Conservation (phyloP, 2,329 filamentous ascomycete species). For the Trichophyton equinum region DNA sequence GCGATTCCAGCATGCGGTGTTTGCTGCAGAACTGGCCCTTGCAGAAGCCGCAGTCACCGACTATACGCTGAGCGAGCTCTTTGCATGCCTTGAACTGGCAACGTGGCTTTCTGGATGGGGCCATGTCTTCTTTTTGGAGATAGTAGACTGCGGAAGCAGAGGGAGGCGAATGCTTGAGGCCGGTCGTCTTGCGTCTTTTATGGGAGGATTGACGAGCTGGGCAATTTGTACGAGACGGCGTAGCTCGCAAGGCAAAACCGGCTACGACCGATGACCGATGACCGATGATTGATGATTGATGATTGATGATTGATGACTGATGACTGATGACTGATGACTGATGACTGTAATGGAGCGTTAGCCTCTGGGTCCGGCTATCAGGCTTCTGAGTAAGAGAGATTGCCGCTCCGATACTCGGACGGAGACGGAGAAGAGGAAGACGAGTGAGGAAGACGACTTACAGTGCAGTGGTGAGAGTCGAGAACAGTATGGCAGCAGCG, state of each 20-base stretch:
- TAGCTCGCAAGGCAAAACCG: background rate
- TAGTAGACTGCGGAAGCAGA: background rate
- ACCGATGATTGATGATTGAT: no score
- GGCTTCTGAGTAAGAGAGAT: background rate
- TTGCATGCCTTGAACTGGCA: conserved; percentile 87
- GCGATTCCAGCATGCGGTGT: conserved; percentile 85
- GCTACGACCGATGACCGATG: background rate
- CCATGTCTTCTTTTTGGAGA: conserved; percentile 7
- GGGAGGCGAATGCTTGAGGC: background rate
- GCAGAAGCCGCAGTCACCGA: conserved; percentile 94
- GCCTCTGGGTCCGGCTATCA: background rate
- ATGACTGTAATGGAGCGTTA: background rate
- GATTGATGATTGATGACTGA: no score
- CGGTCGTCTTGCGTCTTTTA: background rate
- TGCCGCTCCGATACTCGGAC: background rate
- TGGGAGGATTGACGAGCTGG: no score
- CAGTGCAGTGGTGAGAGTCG: background rate
- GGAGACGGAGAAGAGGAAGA: background rate
- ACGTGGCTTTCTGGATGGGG: conserved; percentile 47
- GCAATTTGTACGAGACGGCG: background rate
- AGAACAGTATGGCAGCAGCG: background rate
- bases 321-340: background rate
- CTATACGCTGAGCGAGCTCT: conserved; percentile 76
- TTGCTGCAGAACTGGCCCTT: conserved; percentile 87
- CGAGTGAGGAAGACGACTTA: background rate